A percentile compares a stretch with the other conserved stretches of the same genome.
These are phyloP conservation scores for Carex parvula DNA, from an alignment of 176 grass and related monocot species.

Conservation along the genomic window DNA sequence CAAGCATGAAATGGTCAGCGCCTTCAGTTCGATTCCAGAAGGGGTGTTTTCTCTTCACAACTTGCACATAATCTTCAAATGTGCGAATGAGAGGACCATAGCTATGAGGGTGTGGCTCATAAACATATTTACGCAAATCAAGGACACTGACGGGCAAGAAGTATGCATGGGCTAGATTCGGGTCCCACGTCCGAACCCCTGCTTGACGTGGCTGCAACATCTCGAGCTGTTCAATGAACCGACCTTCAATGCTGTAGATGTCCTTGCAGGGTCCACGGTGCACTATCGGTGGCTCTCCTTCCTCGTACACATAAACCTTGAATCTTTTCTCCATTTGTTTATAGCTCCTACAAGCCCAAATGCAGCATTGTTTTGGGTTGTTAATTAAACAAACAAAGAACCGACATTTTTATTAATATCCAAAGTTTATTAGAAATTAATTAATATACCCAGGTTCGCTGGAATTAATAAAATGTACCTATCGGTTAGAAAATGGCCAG, in stretches of 20 bases:
- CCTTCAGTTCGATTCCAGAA: slow-evolving; percentile 74
- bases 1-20: slow-evolving; percentile 84
- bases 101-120: background rate
- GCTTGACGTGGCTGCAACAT: background rate
- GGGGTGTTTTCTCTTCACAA: slow-evolving; percentile 47
- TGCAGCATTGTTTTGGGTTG: background rate
- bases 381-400: background rate
- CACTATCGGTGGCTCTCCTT: slow-evolving; percentile 72
- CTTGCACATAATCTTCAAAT: slow-evolving; percentile 60
- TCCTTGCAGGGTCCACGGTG: slow-evolving; percentile 65
- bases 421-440: too few species aligned
- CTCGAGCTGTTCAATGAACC: slow-evolving; percentile 78
- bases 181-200: slow-evolving; percentile 38
- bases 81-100: too few species aligned
- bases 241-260: slow-evolving; percentile 72
- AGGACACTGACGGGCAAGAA: slow-evolving; percentile 67
- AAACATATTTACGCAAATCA: slow-evolving; percentile 38
- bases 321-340: slow-evolving; percentile 70
- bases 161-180: slow-evolving; percentile 45
- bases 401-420: too few species aligned
- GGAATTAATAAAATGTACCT: too few species aligned
- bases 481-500: too few species aligned
- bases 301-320: slow-evolving; percentile 74
- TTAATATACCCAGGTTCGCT: too few species aligned
- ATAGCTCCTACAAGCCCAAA: slow-evolving; percentile 53